phyloP scores from a whole-genome alignment of 805 yeast genomes.

The Ogataea henricii region DNA sequence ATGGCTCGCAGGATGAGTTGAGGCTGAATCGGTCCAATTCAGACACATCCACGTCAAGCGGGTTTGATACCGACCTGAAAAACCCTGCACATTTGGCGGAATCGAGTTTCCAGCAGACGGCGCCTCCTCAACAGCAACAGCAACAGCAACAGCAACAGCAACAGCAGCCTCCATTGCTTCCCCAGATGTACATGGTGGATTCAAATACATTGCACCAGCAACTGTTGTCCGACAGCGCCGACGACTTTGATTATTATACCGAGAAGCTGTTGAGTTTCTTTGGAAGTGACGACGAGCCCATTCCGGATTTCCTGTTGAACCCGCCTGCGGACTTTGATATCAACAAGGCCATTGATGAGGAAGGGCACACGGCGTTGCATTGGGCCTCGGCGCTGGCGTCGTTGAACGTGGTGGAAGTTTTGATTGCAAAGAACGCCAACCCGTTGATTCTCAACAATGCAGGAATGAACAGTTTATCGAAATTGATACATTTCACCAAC shows the following conservation, averaged over 20 bases:
- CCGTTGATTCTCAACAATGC: slow-evolving; percentile 51
- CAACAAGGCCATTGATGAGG: slow-evolving; percentile 71
- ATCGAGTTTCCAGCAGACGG: slow-evolving; percentile 17
- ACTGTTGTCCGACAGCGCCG: slow-evolving; percentile 10
- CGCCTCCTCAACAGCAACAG: neutral
- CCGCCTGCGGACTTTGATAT: slow-evolving; percentile 68
- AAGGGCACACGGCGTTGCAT: slow-evolving; percentile 79
- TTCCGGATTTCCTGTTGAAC: slow-evolving; percentile 42
- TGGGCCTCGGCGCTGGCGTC: slow-evolving; percentile 87
- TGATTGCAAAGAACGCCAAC: slow-evolving; percentile 61
- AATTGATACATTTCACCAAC: slow-evolving; percentile 69
- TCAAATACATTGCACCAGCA: slow-evolving; percentile 16
- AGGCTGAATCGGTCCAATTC: slow-evolving; percentile 28
- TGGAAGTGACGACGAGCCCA: slow-evolving; percentile 45
- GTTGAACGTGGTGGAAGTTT: slow-evolving; percentile 54
- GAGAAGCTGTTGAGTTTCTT: slow-evolving; percentile 51
- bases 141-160: slow-evolving; percentile 1
- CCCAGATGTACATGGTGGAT: slow-evolving; percentile 11
- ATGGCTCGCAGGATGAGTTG: slow-evolving; percentile 33
- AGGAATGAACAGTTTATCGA: slow-evolving; percentile 72
- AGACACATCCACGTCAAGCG: slow-evolving; percentile 32
- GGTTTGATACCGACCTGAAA: slow-evolving; percentile 20
- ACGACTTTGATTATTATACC: slow-evolving; percentile 42
- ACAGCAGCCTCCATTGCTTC: slow-evolving; percentile 9
- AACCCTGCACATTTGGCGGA: slow-evolving; percentile 18